Conservation (phyloP, 2,329 filamentous ascomycete genomes). For the Cordyceps cateniannulata region DNA sequence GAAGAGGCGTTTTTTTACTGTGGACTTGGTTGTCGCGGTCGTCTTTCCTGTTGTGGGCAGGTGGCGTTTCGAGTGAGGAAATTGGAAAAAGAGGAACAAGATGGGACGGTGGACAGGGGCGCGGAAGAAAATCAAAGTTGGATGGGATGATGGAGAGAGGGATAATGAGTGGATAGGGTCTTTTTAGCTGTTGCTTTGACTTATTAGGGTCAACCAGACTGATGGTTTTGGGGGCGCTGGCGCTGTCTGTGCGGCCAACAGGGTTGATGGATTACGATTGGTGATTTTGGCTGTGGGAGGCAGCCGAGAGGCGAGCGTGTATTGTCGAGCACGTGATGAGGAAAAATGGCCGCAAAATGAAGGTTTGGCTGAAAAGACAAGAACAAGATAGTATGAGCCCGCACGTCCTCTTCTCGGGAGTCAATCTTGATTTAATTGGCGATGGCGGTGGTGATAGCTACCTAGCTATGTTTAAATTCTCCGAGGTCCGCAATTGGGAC, state of each 20-base stretch:
- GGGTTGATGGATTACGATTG: not conserved
- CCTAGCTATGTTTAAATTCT: not conserved
- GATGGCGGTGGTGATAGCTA: not conserved
- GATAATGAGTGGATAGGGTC: not conserved
- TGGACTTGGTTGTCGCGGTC: not conserved
- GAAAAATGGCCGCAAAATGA: not conserved
- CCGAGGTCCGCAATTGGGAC: not conserved
- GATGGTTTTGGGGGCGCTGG: not conserved
- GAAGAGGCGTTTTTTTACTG: not conserved
- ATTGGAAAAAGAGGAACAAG: not conserved
- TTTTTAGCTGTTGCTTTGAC: not conserved
- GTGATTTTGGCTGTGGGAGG: not conserved
- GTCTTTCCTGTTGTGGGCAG: not conserved
- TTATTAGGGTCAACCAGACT: not conserved
- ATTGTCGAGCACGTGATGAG: too few relatives aligned
- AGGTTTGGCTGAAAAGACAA: not conserved
- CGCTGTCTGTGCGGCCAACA: not conserved
- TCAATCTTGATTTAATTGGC: not conserved
- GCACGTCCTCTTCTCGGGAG: not conserved
- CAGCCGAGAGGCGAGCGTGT: too few relatives aligned
- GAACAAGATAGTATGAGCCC: not conserved
- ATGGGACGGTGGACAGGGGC: not conserved
- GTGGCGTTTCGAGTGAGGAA: not conserved
- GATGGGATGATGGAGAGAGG: not conserved
- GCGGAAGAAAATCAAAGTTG: not conserved